phyloP scores from a whole-genome alignment of 768 basidiomycete species.

The Leccinum longicurvipes region DNA sequence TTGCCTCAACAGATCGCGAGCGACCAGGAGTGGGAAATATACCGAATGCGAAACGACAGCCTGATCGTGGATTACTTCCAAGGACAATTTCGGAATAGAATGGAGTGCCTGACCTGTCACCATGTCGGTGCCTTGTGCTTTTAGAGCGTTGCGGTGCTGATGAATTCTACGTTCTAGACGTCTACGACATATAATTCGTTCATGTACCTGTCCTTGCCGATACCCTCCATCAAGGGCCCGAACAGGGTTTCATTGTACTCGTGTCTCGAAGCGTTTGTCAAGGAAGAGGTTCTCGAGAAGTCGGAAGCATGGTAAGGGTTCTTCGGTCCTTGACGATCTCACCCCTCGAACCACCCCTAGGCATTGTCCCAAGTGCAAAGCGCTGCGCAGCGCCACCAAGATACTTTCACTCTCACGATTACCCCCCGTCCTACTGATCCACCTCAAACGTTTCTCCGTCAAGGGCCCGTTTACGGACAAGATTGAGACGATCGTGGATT shows the following conservation, averaged over 20 bases:
- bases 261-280: conserved; percentile 89
- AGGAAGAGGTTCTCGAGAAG: conserved; percentile 85
- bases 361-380: conserved; percentile 95
- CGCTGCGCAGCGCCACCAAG: conserved; percentile 81
- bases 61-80: conserved; percentile 97
- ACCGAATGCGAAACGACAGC: conserved; percentile 87
- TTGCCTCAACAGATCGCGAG: conserved; percentile 85
- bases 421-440: conserved; percentile 89
- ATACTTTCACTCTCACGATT: conserved; percentile 86
- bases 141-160: conserved; percentile 12
- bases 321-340: neutral
- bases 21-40: conserved; percentile 90
- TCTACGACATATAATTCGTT: conserved; percentile 97
- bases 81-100: conserved; percentile 88
- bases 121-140: conserved; percentile 47
- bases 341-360: conserved; percentile 37
- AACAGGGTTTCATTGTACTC: conserved; percentile 66
- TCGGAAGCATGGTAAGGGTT: conserved; percentile 84
- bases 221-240: conserved; percentile 62
- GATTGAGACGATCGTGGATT: conserved; percentile 92
- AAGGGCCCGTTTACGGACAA: conserved; percentile 94
- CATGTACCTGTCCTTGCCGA: conserved; percentile 90
- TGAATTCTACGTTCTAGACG: conserved; percentile 50
- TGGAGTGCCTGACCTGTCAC: conserved; percentile 88
- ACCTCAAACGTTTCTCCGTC: conserved; percentile 88